Conservation (phyloP, 78 protist species). For the Chrysochromulina tobinii region DNA sequence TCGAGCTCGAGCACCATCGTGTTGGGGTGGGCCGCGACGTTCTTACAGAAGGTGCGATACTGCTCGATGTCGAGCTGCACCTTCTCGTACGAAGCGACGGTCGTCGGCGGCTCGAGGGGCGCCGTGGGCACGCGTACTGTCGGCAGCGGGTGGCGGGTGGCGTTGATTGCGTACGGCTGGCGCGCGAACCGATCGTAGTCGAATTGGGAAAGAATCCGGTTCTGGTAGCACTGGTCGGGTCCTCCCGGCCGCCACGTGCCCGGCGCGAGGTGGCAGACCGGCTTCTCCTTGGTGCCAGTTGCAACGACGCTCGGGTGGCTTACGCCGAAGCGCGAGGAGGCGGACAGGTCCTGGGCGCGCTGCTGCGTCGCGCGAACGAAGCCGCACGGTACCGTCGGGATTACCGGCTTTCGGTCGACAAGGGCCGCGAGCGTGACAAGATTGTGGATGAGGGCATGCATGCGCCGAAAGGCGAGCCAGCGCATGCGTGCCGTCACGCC, state of each 20-base stretch:
- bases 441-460: neutral
- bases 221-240: slow-evolving; percentile 19
- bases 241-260: slow-evolving; percentile 20
- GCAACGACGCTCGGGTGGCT: neutral
- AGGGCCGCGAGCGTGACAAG: neutral
- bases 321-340: neutral
- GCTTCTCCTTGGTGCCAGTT: neutral
- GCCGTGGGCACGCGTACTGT: neutral
- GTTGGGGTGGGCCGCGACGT: neutral
- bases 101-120: neutral
- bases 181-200: neutral
- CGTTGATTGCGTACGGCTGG: too few species aligned
- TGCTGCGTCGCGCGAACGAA: neutral
- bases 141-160: neutral
- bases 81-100: neutral
- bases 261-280: neutral
- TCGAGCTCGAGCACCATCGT: neutral
- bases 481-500: neutral
- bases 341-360: neutral
- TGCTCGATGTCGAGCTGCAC: neutral
- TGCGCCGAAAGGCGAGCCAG: neutral
- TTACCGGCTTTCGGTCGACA: neutral
- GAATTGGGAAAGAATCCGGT: neutral
- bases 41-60: neutral
- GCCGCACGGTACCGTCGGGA: neutral